Percentiles rank a stretch among this genome's conserved stretches.
phyloP scores from a whole-genome alignment of 179 eudicot genomes.

The Silene noctiflora region DNA sequence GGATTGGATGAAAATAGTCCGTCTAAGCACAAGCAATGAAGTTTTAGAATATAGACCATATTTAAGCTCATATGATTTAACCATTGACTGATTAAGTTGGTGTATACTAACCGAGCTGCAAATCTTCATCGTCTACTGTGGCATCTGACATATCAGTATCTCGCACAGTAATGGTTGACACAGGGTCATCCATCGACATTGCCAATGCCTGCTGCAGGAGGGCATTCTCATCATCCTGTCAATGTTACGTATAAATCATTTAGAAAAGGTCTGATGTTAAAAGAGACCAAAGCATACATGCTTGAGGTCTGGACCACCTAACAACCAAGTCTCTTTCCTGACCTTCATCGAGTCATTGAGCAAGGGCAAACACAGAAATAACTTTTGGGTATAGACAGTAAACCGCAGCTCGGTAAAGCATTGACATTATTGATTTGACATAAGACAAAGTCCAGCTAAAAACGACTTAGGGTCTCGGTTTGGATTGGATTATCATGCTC shows the following conservation, averaged over 20 bases:
- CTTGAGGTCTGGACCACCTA: background rate
- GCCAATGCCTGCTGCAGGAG: constrained; percentile 92
- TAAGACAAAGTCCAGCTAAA: background rate
- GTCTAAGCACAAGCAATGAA: too few species aligned
- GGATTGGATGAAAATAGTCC: too few species aligned
- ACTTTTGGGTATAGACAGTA: background rate
- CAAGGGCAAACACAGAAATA: background rate
- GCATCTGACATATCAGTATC: constrained; percentile 95
- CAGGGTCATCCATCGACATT: constrained; percentile 98
- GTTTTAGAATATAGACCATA: too few species aligned
- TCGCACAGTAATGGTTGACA: constrained; percentile 39
- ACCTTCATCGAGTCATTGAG: too few species aligned
- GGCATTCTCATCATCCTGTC: constrained; percentile 92
- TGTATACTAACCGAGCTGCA: constrained; percentile 65
- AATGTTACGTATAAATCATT: constrained; percentile 4
- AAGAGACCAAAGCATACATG: background rate
- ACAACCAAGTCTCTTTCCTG: background rate
- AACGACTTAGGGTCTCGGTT: background rate
- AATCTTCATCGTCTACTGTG: constrained; percentile 78
- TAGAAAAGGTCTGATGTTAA: background rate
- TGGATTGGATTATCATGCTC: too few species aligned
- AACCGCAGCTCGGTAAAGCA: background rate
- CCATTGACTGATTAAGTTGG: background rate
- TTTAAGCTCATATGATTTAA: background rate
- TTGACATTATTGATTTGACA: background rate